These are phyloP conservation scores for Acacia crassicarpa DNA, from an alignment of 306 rosid genomes.

Conservation along the genomic window DNA sequence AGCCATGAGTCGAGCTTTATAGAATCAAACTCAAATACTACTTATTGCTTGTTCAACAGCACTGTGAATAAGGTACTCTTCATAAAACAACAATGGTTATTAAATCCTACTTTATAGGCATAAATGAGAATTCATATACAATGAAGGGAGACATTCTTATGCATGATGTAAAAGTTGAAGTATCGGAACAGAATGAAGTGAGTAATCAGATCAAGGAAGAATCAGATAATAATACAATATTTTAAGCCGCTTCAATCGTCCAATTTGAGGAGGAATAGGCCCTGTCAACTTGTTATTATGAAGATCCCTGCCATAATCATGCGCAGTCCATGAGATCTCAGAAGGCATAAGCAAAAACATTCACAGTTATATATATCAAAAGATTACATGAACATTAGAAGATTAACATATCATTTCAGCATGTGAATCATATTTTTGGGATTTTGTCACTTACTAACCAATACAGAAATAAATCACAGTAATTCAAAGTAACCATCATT, in stretches of 20 bases:
- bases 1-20: conserved; percentile 13
- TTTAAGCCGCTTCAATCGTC: conserved; percentile 90
- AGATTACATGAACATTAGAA: conserved; percentile 1
- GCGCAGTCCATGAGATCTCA: conserved; percentile 10
- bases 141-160: background rate
- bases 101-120: background rate
- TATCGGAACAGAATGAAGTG: background rate
- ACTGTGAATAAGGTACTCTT: background rate
- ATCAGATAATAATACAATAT: conserved; percentile 57
- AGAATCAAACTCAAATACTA: background rate
- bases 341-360: background rate
- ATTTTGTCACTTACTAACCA: background rate
- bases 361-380: background rate
- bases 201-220: conserved; percentile 18
- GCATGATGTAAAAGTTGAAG: conserved; percentile 18
- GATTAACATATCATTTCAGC: conserved; percentile 13
- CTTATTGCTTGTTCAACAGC: background rate
- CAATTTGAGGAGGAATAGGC: conserved; percentile 97
- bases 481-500: background rate
- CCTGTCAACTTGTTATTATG: conserved; percentile 98
- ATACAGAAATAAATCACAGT: background rate
- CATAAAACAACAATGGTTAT: conserved; percentile 15
- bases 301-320: conserved; percentile 71
- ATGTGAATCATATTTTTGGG: background rate
- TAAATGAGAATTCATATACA: background rate